Percentiles rank a stretch among this genome's conserved stretches.
phyloP scores from a whole-genome alignment of 306 rosid species.

The Ormosia emarginata region DNA sequence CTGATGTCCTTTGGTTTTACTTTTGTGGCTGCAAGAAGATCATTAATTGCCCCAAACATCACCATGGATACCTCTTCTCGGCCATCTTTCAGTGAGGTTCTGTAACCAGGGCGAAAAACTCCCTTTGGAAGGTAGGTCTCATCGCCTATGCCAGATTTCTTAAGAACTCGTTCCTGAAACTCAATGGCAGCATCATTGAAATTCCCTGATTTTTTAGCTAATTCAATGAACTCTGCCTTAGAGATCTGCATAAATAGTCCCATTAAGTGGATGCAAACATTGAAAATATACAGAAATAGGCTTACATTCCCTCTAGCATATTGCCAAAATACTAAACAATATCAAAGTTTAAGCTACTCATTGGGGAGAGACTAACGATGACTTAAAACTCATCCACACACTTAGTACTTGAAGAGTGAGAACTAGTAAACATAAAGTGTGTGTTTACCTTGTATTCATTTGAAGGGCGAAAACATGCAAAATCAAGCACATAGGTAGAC shows the following conservation, averaged over 20 bases:
- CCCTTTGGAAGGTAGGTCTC: conserved; percentile 50
- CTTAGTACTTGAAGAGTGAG: background rate
- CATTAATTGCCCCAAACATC: conserved; percentile 59
- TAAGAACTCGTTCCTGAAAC: conserved; percentile 46
- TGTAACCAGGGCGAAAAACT: conserved; percentile 37
- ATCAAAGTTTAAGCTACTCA: background rate
- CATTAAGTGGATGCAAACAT: background rate
- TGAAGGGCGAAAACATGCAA: conserved; percentile 67
- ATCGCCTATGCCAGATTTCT: conserved; percentile 59
- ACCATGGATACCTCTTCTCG: conserved; percentile 51
- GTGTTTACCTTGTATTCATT: conserved; percentile 52
- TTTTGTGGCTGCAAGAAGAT: conserved; percentile 46
- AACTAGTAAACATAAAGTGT: background rate
- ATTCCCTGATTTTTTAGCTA: conserved; percentile 53
- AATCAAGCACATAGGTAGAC: conserved; percentile 58
- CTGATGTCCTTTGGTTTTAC: conserved; percentile 37
- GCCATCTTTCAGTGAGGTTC: conserved; percentile 37
- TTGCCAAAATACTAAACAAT: background rate
- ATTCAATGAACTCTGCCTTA: conserved; percentile 54
- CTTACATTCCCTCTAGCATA: background rate
- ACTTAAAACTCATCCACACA: background rate
- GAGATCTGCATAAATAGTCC: conserved; percentile 41
- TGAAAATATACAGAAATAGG: background rate
- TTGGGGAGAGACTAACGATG: background rate
- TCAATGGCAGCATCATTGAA: conserved; percentile 50